Conservation (phyloP, 352 stramenopile genomes). For the Globisporangium okanoganense region DNA sequence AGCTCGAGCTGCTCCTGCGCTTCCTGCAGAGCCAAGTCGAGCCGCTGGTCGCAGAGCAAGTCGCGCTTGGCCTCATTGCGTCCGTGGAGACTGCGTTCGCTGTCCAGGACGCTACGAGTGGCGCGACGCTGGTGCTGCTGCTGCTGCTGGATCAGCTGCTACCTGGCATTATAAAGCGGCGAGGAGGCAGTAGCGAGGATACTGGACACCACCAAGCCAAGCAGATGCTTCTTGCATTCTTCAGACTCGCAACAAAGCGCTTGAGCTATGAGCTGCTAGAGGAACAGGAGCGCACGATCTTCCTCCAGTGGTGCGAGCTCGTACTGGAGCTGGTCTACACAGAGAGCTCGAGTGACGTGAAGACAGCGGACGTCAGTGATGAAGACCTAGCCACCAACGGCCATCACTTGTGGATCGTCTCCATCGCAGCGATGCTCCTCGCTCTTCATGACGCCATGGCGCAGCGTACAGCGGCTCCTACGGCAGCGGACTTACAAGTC, state of each 20-base stretch:
- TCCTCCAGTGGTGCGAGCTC: slow-evolving; percentile 13
- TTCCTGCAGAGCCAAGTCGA: not conserved
- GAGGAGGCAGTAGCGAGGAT: too few species aligned
- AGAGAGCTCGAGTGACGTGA: not conserved
- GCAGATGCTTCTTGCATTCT: not conserved
- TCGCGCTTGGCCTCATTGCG: not conserved
- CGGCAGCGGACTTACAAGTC: slow-evolving; percentile 26
- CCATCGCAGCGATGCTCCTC: slow-evolving; percentile 11
- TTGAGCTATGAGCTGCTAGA: not conserved
- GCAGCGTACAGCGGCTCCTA: not conserved
- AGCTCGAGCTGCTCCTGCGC: not conserved
- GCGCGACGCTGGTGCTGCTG: not conserved
- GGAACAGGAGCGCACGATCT: slow-evolving; percentile 5
- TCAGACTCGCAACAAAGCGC: slow-evolving; percentile 2
- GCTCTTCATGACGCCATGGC: slow-evolving; percentile 11
- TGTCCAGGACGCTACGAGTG: not conserved
- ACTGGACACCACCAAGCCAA: not conserved
- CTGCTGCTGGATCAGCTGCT: slow-evolving; percentile 6
- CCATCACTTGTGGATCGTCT: not conserved
- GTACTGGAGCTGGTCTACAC: slow-evolving; percentile 8
- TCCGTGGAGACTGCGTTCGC: not conserved
- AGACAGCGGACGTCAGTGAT: not conserved
- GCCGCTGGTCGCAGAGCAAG: not conserved
- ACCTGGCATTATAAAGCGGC: not conserved
- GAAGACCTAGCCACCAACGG: not conserved